A percentile compares a stretch with the other conserved stretches of the same genome.
phyloP scores from a whole-genome alignment of 495 filamentous ascomycete genomes.

The Tuber microsphaerosporum region DNA sequence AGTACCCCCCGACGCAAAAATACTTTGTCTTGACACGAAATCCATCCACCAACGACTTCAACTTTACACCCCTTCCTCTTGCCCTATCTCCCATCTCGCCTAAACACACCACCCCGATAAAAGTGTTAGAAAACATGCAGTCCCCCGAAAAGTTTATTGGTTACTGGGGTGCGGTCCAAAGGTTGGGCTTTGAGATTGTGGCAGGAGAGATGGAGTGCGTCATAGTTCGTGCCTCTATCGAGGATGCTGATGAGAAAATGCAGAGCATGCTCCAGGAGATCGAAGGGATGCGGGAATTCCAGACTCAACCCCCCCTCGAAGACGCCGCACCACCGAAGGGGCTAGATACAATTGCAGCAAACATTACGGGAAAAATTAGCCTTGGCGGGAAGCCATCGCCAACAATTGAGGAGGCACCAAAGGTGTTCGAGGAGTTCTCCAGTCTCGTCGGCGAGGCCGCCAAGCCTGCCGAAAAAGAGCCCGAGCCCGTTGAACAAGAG shows the following conservation, averaged over 20 bases:
- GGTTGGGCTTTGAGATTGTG: constrained; percentile 20
- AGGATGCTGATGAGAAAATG: not conserved
- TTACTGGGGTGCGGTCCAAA: constrained; percentile 23
- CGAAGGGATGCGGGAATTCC: not conserved
- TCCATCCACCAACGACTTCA: constrained; percentile 8
- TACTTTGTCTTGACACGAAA: constrained; percentile 18
- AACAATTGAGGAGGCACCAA: not conserved
- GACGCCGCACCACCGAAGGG: not conserved
- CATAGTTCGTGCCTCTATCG: constrained; percentile 10
- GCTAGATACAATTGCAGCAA: not conserved
- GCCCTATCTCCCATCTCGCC: constrained; percentile 3
- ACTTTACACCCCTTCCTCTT: constrained; percentile 15
- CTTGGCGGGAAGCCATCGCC: not conserved
- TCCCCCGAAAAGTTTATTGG: constrained; percentile 17
- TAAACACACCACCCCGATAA: constrained; percentile 20
- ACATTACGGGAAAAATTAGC: not conserved
- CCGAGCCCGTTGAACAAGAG: not conserved
- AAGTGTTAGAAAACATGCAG: constrained; percentile 18
- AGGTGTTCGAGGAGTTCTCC: not conserved
- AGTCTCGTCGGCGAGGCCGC: not conserved
- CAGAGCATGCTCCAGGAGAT: constrained; percentile 21
- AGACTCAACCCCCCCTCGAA: not conserved
- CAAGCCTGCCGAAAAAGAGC: not conserved
- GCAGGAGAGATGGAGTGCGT: constrained; percentile 22
- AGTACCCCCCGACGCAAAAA: constrained; percentile 3